A percentile compares a stretch with the other conserved stretches of the same genome.
Evolutionary conservation across 805 yeast genomes (phyloP).

Genomic region (Wickerhamiella nectarea): DNA sequence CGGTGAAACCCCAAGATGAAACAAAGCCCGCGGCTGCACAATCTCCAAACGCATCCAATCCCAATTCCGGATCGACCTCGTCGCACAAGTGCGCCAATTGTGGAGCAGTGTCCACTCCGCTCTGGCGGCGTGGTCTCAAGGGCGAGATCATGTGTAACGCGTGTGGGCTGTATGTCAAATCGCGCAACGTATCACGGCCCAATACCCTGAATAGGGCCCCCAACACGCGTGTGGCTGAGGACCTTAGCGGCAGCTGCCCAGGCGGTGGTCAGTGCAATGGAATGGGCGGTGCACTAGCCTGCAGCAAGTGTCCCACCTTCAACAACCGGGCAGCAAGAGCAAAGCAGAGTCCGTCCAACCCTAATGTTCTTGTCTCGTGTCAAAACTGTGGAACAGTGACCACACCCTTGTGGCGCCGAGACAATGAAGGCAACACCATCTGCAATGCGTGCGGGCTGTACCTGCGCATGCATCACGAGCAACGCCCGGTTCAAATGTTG

Average conservation of each 20-base stretch:
- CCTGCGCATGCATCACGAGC: slow-evolving; percentile 58
- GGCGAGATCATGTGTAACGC: slow-evolving; percentile 93
- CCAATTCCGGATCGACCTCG: not conserved
- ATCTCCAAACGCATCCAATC: not conserved
- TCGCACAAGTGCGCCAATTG: slow-evolving; percentile 64
- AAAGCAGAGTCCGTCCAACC: not conserved
- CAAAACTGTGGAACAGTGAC: slow-evolving; percentile 73
- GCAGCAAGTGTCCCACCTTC: slow-evolving; percentile 72
- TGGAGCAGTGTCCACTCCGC: slow-evolving; percentile 80
- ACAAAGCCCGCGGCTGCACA: not conserved
- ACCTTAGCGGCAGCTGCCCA: slow-evolving; percentile 41
- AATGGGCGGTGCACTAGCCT: slow-evolving; percentile 69
- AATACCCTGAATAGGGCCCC: slow-evolving; percentile 40
- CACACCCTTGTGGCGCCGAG: slow-evolving; percentile 79
- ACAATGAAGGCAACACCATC: slow-evolving; percentile 66
- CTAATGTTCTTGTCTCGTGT: slow-evolving; percentile 54
- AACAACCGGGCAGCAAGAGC: slow-evolving; percentile 40
- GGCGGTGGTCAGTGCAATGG: slow-evolving; percentile 79
- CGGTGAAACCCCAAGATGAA: too few species aligned
- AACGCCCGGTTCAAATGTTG: slow-evolving; percentile 65
- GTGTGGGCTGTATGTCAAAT: slow-evolving; percentile 68
- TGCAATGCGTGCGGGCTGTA: slow-evolving; percentile 81
- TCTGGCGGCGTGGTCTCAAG: slow-evolving; percentile 88
- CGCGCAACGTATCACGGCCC: slow-evolving; percentile 51
- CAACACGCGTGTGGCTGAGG: slow-evolving; percentile 3